A percentile compares a stretch with the other conserved stretches of the same genome.
Conservation (phyloP, 2,329 filamentous ascomycete species). For the Scytalidium sp. region DNA sequence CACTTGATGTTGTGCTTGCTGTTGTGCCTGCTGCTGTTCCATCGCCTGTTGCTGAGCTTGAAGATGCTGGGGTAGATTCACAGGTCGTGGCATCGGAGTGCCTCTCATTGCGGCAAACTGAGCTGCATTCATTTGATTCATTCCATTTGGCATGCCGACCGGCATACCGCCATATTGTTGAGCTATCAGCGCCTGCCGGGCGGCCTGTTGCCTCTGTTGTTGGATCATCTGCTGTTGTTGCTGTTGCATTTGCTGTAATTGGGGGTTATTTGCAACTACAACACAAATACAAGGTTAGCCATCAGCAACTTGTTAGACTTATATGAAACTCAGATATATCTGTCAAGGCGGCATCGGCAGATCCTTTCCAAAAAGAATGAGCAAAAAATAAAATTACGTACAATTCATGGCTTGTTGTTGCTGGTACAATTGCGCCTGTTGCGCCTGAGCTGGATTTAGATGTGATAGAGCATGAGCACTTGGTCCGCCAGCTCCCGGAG, state of each 20-base stretch:
- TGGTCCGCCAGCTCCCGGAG: conserved; percentile 54
- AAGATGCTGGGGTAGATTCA: conserved; percentile 43
- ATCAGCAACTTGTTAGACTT: conserved; percentile 2
- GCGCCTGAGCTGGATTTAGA: conserved; percentile 52
- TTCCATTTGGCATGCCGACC: conserved; percentile 51
- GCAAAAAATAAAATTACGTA: conserved; percentile 13
- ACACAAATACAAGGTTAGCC: conserved; percentile 14
- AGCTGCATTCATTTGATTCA: conserved; percentile 48
- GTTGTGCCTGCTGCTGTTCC: conserved; percentile 36
- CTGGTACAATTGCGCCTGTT: conserved; percentile 36
- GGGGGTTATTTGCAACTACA: conserved; percentile 30
- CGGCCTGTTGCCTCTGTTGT: conserved; percentile 42
- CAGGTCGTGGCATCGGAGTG: conserved; percentile 36
- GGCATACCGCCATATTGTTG: conserved; percentile 53
- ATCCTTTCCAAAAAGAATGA: not conserved
- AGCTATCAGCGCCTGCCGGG: conserved; percentile 49
- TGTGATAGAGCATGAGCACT: conserved; percentile 72
- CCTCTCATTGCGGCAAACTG: conserved; percentile 50
- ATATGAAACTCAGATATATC: not conserved
- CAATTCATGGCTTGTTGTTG: conserved; percentile 33
- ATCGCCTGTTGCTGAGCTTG: conserved; percentile 36
- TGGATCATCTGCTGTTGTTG: conserved; percentile 55
- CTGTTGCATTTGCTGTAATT: conserved; percentile 41
- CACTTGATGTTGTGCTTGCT: conserved; percentile 29
- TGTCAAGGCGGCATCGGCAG: not conserved